These are phyloP conservation scores for Physcia stellaris DNA, from an alignment of 495 filamentous ascomycete species.

Conservation along the genomic window DNA sequence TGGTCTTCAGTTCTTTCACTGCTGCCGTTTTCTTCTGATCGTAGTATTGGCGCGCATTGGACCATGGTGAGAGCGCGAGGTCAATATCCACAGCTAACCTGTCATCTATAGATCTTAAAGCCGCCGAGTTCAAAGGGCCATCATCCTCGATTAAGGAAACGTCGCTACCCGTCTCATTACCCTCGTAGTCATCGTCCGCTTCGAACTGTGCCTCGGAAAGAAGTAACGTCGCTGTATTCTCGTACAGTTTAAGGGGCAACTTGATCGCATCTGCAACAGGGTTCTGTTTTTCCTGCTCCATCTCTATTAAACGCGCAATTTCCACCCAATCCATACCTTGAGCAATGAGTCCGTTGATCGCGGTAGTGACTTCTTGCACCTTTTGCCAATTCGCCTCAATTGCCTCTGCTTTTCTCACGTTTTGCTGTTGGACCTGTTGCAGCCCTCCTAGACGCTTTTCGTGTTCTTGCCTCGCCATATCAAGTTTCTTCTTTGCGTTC, in stretches of 20 bases:
- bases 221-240: slow-evolving; percentile 74
- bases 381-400: slow-evolving; percentile 80
- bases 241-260: slow-evolving; percentile 72
- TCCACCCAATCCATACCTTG: slow-evolving; percentile 97
- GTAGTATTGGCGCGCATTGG: slow-evolving; percentile 85
- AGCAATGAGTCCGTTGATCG: slow-evolving; percentile 73
- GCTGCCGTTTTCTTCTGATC: slow-evolving; percentile 73
- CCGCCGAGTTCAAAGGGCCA: slow-evolving; percentile 20
- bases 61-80: slow-evolving; percentile 66
- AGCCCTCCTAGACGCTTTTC: slow-evolving; percentile 69
- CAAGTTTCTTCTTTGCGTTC: slow-evolving; percentile 66
- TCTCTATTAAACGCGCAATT: slow-evolving; percentile 72
- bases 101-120: slow-evolving; percentile 27
- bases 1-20: slow-evolving; percentile 73
- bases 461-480: slow-evolving; percentile 69
- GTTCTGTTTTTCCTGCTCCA: slow-evolving; percentile 68
- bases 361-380: slow-evolving; percentile 81
- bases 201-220: slow-evolving; percentile 57
- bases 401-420: slow-evolving; percentile 76
- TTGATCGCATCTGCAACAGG: slow-evolving; percentile 79
- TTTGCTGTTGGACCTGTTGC: slow-evolving; percentile 63
- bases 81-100: slow-evolving; percentile 68
- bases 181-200: slow-evolving; percentile 43
- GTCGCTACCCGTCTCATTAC: slow-evolving; percentile 51
- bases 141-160: slow-evolving; percentile 46